Evolutionary conservation across 2,329 filamentous ascomycete species (phyloP), one percentile per base, ranked within the genome.

Genomic region (Sodiomyces alkalinus): DNA sequence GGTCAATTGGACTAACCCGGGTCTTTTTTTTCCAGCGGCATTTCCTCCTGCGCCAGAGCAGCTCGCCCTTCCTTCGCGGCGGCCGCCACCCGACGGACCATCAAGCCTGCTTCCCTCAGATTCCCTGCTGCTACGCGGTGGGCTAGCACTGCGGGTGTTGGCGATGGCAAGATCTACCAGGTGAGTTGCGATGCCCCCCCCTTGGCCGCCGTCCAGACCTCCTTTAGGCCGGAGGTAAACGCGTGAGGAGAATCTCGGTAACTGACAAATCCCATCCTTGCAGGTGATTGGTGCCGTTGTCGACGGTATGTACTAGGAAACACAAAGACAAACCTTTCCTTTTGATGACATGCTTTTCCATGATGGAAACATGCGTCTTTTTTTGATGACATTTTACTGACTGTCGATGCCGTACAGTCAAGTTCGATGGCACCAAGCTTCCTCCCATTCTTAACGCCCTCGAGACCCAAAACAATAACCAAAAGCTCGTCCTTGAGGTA

Each of bases 211-310:
- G n/a, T n/a, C 18, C 15, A 29, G 21, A 22, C 22, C 25, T 29
- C 31, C 22, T 26, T 19, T 22, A 30, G 19, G 20, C 25, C n/a
- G n/a, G n/a, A n/a, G n/a, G n/a, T n/a, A n/a, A 10, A 25, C 7
- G 22, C 14, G 22, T 29, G 29, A 37, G 22, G 22, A 28, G 17
- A 15, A 27, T 17, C 18, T 24, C 22, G 30, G 39, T 30, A 23
- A 36, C 49, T 57, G 48, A 58, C 47, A 37, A 41, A 55, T 76
- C 76, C 53, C 76, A 69, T 60, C 66, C 74, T n/a, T 53, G 56
- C 64, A 85, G 67, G 86, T 94, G 61, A 94, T 94, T 66, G 86
- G 90, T 80, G 87, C 90, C 68, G 86, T 96, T 58, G 90, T 96
- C 51, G 90, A 96, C 67, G 85, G 83, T 92, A 69, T 67, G 80